Base-by-base conservation (phyloP, 176 grass and related monocot species). In the Oryza longistaminata region DNA sequence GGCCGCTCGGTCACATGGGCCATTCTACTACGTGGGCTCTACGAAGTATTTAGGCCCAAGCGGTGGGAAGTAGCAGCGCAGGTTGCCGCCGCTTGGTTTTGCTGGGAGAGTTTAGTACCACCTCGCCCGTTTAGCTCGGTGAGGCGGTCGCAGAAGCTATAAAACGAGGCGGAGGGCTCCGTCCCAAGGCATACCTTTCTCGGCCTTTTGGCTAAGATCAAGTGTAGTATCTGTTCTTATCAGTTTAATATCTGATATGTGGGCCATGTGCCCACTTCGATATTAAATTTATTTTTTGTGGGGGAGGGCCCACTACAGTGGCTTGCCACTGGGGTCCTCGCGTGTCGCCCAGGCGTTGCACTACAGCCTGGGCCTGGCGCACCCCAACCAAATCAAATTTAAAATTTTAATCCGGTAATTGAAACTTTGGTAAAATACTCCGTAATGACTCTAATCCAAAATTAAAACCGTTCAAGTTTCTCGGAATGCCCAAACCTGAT, bases 181-280 rank as follows among this genome's bases (percentile, higher is more conserved):
- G 0, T 0, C 0, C 0, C 0, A 25, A 71, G 17, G 9, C 81
- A 85, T 91, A 96, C 88, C 93, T 93, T 96, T 96, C 84, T 91
- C 84, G 78, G 81, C 84, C 89, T 96, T 96, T 96, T 96, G 86
- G 78, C 84, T 90, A 91, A 93, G 84, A 91, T 93, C 91, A 96
- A 91, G 87, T 83, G 88, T 93, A 93, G 86, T 93, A 92, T 95
- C 79, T 92, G 90, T 94, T 94, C 82, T 94, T 94, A 94, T 94
- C 85, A 88, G 90, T 94, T 94, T 94, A 94, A 91, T 92, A 92
- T 94, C 74, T 90, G 85, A 92, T 94, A 94, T 73, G 74, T 90
- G 87, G 74, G 67, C 22, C 55, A 88, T 73, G 22, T 25, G 74
- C 0, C 11, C 73, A 87, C 73, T 75, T 84, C 16, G 82, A 94